These are phyloP conservation scores for Mycena alexandri DNA, from an alignment of 768 basidiomycete species.

Conservation along the genomic window DNA sequence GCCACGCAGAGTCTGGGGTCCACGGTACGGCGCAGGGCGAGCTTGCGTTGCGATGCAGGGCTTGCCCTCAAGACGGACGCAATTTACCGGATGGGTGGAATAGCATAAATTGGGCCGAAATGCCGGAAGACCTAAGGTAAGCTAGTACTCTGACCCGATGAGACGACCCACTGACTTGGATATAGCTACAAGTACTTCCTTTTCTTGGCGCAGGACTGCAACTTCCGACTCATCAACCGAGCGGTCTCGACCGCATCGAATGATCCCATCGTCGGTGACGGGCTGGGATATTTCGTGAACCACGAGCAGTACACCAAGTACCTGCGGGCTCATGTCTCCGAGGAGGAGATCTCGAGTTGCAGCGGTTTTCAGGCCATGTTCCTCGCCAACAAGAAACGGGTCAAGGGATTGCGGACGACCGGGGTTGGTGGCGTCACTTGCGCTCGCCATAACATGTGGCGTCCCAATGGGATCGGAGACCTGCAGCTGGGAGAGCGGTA, in stretches of 20 bases:
- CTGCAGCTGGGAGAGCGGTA: slow-evolving; percentile 35
- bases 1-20: not conserved
- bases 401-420: slow-evolving; percentile 14
- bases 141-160: too few species aligned
- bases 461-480: slow-evolving; percentile 24
- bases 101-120: not conserved
- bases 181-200: slow-evolving; percentile 8
- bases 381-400: slow-evolving; percentile 10
- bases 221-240: slow-evolving; percentile 7
- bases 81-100: not conserved
- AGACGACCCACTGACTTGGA: not conserved
- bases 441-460: slow-evolving; percentile 19
- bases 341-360: slow-evolving; percentile 18
- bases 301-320: not conserved
- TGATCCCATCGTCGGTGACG: slow-evolving; percentile 10
- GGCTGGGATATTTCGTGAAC: slow-evolving; percentile 3
- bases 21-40: not conserved
- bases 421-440: slow-evolving; percentile 33
- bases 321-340: slow-evolving; percentile 1
- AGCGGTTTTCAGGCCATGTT: slow-evolving; percentile 24
- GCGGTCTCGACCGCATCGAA: not conserved
- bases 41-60: not conserved
- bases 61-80: not conserved
- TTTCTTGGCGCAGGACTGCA: slow-evolving; percentile 1
- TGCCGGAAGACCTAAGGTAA: slow-evolving; percentile 14